phyloP scores from a whole-genome alignment of 2,329 filamentous ascomycete species.

The Fonsecaea monophora region DNA sequence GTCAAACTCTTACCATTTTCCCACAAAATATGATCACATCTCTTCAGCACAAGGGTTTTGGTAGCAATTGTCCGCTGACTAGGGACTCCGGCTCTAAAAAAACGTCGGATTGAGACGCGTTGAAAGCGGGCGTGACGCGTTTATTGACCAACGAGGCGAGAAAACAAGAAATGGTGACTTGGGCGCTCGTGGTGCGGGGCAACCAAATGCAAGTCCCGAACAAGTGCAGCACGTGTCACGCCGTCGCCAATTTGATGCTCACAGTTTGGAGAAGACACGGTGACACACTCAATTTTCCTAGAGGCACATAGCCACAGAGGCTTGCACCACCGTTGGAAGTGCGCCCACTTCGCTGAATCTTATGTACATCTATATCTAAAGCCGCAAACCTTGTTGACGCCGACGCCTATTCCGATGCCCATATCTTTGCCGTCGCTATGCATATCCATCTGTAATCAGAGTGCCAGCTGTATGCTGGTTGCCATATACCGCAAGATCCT shows the following conservation, averaged over 20 bases:
- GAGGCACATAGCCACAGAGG: not conserved
- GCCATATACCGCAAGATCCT: not conserved
- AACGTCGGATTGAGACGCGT: not conserved
- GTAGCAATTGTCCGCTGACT: not conserved
- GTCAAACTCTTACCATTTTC: not conserved
- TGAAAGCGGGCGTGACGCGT: not conserved
- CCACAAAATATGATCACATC: not conserved
- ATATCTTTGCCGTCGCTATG: conserved; percentile 30
- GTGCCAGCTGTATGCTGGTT: conserved; percentile 5
- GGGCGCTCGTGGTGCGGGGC: conserved; percentile 2
- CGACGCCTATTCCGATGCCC: not conserved
- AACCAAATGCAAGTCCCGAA: not conserved
- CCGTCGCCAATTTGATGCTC: too few species aligned
- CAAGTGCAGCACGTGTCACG: too few species aligned
- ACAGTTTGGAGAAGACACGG: too few species aligned
- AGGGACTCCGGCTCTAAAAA: not conserved
- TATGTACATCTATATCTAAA: conserved; percentile 5
- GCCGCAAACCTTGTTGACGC: not conserved
- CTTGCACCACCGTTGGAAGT: not conserved
- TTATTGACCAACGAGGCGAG: not conserved
- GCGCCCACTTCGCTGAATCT: not conserved
- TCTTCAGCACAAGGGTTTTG: not conserved
- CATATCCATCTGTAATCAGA: not conserved
- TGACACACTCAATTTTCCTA: too few species aligned
- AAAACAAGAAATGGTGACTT: not conserved